phyloP scores from a whole-genome alignment of 2,329 filamentous ascomycete species.

The Pleoardoris graminearum region DNA sequence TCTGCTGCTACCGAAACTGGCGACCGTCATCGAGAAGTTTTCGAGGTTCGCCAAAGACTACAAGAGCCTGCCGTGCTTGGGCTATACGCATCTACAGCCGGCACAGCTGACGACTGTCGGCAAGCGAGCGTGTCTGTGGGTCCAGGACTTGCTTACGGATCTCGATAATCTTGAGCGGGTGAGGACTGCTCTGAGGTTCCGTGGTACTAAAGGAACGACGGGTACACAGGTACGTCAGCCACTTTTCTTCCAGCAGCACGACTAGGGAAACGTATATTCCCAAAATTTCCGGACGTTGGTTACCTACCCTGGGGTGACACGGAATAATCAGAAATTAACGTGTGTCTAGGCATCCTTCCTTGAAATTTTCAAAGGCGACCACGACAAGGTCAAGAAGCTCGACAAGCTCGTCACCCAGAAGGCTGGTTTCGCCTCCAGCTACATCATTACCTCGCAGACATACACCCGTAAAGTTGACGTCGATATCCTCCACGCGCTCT shows the following conservation, averaged over 20 bases:
- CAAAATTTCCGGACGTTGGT: no score
- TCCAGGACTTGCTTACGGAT: slow-evolving; percentile 76
- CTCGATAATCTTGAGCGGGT: slow-evolving; percentile 72
- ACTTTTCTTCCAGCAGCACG: not conserved
- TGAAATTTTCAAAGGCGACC: slow-evolving; percentile 66
- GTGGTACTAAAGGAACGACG: slow-evolving; percentile 60
- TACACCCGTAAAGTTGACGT: slow-evolving; percentile 83
- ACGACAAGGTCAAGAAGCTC: slow-evolving; percentile 63
- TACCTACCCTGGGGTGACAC: not conserved
- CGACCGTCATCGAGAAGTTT: slow-evolving; percentile 76
- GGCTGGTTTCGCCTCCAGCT: slow-evolving; percentile 64
- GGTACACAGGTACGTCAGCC: slow-evolving; percentile 34
- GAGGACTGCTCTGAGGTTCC: slow-evolving; percentile 70
- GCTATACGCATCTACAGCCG: slow-evolving; percentile 74
- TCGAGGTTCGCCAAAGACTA: slow-evolving; percentile 71
- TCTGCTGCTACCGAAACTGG: slow-evolving; percentile 75
- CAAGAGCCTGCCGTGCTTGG: slow-evolving; percentile 73
- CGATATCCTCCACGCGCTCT: slow-evolving; percentile 77
- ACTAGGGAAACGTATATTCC: not conserved
- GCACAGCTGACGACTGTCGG: slow-evolving; percentile 69
- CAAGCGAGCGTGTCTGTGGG: slow-evolving; percentile 72
- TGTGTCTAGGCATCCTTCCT: slow-evolving; percentile 68
- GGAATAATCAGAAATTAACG: not conserved
- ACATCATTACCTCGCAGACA: slow-evolving; percentile 71
- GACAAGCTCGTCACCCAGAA: slow-evolving; percentile 67